phyloP scores from a whole-genome alignment of 75 land plant species.

The Ceratopteris richardii region DNA sequence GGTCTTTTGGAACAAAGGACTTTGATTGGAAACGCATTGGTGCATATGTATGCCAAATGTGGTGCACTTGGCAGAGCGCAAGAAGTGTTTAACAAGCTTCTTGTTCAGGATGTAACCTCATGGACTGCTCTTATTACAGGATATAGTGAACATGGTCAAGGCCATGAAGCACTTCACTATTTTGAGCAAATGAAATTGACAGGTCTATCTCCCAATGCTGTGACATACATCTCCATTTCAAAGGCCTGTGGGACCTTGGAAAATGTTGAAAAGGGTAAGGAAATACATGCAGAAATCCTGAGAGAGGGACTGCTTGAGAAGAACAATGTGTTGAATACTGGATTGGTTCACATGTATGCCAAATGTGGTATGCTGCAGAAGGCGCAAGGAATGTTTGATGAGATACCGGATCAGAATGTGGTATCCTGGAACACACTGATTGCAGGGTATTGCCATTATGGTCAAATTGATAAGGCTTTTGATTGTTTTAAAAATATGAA shows the following conservation, averaged over 20 bases:
- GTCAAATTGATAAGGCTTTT: not conserved
- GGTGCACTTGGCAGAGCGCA: conserved; percentile 5
- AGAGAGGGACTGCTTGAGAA: not conserved
- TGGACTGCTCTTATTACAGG: conserved; percentile 26
- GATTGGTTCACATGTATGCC: conserved; percentile 11
- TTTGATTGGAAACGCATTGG: conserved; percentile 9
- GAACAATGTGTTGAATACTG: not conserved
- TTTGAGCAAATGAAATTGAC: conserved; percentile 1
- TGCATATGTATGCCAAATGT: conserved; percentile 20
- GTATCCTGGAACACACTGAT: conserved; percentile 6
- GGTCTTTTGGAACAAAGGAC: not conserved
- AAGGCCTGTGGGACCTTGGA: conserved; percentile 5
- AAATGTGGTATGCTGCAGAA: conserved; percentile 6
- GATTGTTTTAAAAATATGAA: conserved; percentile 4
- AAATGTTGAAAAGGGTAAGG: not conserved
- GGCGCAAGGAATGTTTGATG: conserved; percentile 5
- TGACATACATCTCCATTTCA: not conserved
- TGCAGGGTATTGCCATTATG: conserved; percentile 10
- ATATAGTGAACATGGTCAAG: conserved; percentile 5
- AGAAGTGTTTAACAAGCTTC: conserved; percentile 9
- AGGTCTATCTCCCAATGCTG: not conserved
- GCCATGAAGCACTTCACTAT: conserved; percentile 5
- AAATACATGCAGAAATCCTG: not conserved
- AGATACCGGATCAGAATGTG: not conserved
- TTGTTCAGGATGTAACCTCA: conserved; percentile 12